A percentile compares a stretch with the other conserved stretches of the same genome.
Conservation (phyloP, 495 filamentous ascomycete genomes). For the Cercophora sp. region DNA sequence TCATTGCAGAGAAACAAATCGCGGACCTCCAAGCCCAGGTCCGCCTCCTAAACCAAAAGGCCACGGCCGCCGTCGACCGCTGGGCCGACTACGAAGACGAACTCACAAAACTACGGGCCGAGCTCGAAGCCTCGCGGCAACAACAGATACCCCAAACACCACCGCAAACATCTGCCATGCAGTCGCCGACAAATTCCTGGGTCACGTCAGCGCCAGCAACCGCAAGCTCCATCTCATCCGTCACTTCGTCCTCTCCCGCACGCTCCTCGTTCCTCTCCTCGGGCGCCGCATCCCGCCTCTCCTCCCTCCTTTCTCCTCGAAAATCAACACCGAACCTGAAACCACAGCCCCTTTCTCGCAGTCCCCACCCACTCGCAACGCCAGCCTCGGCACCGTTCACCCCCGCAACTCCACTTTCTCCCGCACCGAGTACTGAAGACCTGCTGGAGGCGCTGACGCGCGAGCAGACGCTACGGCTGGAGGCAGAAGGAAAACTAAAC, state of each 20-base stretch:
- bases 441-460: slow-evolving; percentile 64
- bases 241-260: slow-evolving; percentile 24
- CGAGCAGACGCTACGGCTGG: slow-evolving; percentile 66
- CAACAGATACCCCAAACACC: too few relatives aligned
- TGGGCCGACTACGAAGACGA: slow-evolving; percentile 96
- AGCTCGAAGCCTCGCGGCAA: slow-evolving; percentile 12
- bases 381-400: slow-evolving; percentile 6
- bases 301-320: slow-evolving; percentile 61
- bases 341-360: slow-evolving; percentile 10
- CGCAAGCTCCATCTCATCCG: slow-evolving; percentile 11
- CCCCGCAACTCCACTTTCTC: slow-evolving; percentile 3
- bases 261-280: slow-evolving; percentile 40
- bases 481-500: slow-evolving; percentile 69
- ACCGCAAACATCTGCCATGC: too few relatives aligned
- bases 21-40: slow-evolving; percentile 80
- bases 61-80: slow-evolving; percentile 70
- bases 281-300: slow-evolving; percentile 51
- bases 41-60: slow-evolving; percentile 67
- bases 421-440: slow-evolving; percentile 43
- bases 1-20: slow-evolving; percentile 64
- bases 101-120: slow-evolving; percentile 60
- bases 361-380: slow-evolving; percentile 3
- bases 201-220: slow-evolving; percentile 9
- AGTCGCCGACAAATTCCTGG: background rate
- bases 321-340: slow-evolving; percentile 42